Conservation (phyloP, 2,329 filamentous ascomycete genomes). For the Colletotrichum eleusines region DNA sequence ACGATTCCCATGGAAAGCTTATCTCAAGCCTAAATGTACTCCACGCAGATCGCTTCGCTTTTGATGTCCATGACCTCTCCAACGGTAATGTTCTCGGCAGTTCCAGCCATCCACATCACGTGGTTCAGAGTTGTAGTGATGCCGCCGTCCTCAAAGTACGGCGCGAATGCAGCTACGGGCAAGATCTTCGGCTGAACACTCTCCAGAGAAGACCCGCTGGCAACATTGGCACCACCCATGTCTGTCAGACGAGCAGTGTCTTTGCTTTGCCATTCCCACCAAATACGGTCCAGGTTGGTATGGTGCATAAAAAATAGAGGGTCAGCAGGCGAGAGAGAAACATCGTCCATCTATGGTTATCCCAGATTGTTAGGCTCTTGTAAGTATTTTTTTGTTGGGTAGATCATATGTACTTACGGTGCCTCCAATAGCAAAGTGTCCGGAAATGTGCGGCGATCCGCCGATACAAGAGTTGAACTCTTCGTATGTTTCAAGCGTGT, state of each 20-base stretch:
- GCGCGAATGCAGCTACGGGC: not conserved
- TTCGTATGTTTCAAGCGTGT: conserved; percentile 14
- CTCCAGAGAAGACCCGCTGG: not conserved
- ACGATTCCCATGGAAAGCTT: not conserved
- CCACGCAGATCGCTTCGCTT: conserved; percentile 44
- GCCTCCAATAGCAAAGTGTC: conserved; percentile 33
- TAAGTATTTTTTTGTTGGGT: not conserved
- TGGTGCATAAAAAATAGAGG: conserved; percentile 38
- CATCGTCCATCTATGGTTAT: conserved; percentile 24
- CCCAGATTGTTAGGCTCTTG: not conserved
- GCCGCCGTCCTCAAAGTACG: conserved; percentile 41
- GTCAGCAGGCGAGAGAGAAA: conserved; percentile 32
- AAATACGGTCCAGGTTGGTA: conserved; percentile 33
- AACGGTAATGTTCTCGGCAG: conserved; percentile 45
- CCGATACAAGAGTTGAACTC: conserved; percentile 33
- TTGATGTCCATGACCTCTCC: conserved; percentile 49
- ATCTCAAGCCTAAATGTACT: conserved; percentile 42
- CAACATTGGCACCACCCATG: conserved; percentile 23
- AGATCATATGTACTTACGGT: conserved; percentile 6
- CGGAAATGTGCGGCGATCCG: conserved; percentile 14
- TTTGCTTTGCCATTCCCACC: conserved; percentile 36
- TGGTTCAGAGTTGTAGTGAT: conserved; percentile 46
- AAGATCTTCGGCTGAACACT: not conserved
- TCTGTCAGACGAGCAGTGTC: conserved; percentile 32
- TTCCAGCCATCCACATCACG: conserved; percentile 46